phyloP scores from a whole-genome alignment of 257 asterid species.

The Solanum appendiculatum region DNA sequence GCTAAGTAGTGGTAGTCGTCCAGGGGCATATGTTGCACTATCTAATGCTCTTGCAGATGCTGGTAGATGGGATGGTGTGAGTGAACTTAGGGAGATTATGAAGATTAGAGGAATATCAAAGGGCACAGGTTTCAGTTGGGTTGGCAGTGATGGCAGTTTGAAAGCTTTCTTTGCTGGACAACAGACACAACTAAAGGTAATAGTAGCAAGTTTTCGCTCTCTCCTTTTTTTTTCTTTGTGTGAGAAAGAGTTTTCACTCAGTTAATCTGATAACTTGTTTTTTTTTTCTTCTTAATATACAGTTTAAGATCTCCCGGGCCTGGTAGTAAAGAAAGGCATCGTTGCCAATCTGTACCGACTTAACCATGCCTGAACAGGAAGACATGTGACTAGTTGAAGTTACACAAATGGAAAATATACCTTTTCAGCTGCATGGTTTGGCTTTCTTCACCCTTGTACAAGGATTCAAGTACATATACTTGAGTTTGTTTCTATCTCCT shows the following conservation, averaged over 20 bases:
- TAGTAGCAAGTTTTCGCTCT: not conserved
- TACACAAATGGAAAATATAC: not conserved
- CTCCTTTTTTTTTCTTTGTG: not conserved
- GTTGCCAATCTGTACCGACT: not conserved
- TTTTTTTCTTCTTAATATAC: not conserved
- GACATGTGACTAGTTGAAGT: not conserved
- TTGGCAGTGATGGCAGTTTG: constrained; percentile 49
- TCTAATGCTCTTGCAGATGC: constrained; percentile 83
- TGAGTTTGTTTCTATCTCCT: not conserved
- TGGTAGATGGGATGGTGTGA: constrained; percentile 81
- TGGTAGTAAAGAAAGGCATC: not conserved
- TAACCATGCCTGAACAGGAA: not conserved
- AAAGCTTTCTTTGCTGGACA: constrained; percentile 65
- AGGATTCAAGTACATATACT: not conserved
- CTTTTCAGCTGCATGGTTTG: not conserved
- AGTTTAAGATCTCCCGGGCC: not conserved
- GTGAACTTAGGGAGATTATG: constrained; percentile 78
- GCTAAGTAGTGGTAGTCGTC: constrained; percentile 29
- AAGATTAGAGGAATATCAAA: constrained; percentile 65
- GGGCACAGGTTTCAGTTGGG: constrained; percentile 90
- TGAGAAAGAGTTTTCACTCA: not conserved
- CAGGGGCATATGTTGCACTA: constrained; percentile 75
- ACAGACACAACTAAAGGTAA: constrained; percentile 2
- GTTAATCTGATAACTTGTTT: not conserved
- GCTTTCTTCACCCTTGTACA: not conserved